Evolutionary conservation across 305 asterid genomes (phyloP), one percentile per base, ranked within the genome.

Genomic region (Fraxinus angustifolia): DNA sequence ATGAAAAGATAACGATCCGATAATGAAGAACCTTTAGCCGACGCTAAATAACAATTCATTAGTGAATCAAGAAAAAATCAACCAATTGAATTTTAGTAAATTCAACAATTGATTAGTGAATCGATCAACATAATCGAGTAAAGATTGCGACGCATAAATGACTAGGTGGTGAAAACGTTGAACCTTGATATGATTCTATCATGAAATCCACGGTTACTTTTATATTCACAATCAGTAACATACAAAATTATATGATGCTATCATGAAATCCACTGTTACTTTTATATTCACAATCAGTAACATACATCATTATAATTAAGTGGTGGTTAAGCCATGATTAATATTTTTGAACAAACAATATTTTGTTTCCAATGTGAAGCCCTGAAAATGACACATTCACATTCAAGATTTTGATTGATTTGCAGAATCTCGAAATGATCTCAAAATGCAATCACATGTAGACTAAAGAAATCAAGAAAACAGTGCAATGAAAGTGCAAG

Each of bases 321-420:
- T 67, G 73, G 73, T 67, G 73, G 73, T 67, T 67, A 67, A 33
- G 36, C 17, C 73, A 26, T 67, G 7, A 67, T 67, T 67, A 10
- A 26, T 65, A 23, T 23, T 65, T 26, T 26, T 62, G 62, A 50
- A 50, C 23, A 50, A 50, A 50, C 23, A 50, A 50, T 14, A 50
- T 50, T 14, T 50, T 50, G 50, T 42, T 42, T 42, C 50, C 50
- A 42, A 42, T 42, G 50, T 42, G 67, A 12, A 48, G 60, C 60
- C 60, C 60, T 65, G 73, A 65, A 65, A 65, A 65, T 67, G 35
- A 67, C 73, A 67, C 73, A 28, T 26, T 28, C 73, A 67, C 73
- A 67, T 26, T 67, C 73, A 26, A 28, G 73, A 67, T 67, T 67
- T 67, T 67, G 73, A 67, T 67, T 67, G 73, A 67, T 67, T 67